Evolutionary conservation across 495 filamentous ascomycete species (phyloP), one percentile per base, ranked within the genome.

Genomic region (Hypoxylon perforatum): DNA sequence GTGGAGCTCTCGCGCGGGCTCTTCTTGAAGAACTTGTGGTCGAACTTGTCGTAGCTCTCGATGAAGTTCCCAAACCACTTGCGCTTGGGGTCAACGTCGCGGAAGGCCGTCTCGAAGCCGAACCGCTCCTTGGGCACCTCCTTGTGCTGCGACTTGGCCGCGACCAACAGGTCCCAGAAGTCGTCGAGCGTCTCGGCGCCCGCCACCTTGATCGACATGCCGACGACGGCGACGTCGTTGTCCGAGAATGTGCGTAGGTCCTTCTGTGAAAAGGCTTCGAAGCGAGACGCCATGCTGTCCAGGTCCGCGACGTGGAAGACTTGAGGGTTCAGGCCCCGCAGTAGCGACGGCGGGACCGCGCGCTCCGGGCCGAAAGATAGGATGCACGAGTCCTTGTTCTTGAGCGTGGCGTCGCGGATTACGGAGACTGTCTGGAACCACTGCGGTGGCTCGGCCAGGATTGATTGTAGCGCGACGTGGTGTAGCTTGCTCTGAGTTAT

Each of bases 21-120:
- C 23, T 74, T 77, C 46, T 78, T 78, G 76, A 86, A 86, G 72
- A 86, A 85, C 33, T 76, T 73, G 52, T 85, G 79, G 55, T 87
- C 84, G 33, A 86, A 79, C 1, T 60, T 52, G 54, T 77, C 75
- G 0, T 66, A 33, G 39, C 65, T 54, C 42, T 66, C 36, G 1
- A 78, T 36, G 61, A 71, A 77, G 55, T 77, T 76, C 0, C 78
- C 77, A 11, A 53, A 66, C 62, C 62, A 70, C 42, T 66, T 70
- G n/a, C 62, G 42, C 49, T 66, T 65, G 9, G 63, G 58, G 22
- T 69, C 65, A 2, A 49, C 53, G 18, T 66, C 62, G 19, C 62
- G 58, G 53, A 67, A 66, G 15, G 63, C 57, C 0, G 57, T 67
- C 1, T 69, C 55, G 25, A 63, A 63, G 12, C 48, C 35, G 30